Evolutionary conservation across 257 asterid genomes (phyloP).

Genomic region (Plantago major): DNA sequence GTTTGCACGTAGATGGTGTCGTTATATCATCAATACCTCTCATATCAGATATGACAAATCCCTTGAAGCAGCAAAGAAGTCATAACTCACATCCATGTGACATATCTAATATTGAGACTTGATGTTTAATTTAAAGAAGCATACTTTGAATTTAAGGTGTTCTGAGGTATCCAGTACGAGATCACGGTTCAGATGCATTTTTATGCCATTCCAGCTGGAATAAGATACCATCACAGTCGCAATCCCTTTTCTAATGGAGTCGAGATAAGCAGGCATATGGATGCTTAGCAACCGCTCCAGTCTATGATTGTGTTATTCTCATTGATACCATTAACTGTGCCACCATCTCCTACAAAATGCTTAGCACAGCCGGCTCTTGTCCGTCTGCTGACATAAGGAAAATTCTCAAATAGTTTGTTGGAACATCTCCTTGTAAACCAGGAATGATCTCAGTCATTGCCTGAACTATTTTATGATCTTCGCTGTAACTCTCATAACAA

Average conservation of each 20-base stretch:
- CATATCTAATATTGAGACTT: too few species aligned
- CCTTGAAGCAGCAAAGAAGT: slow-evolving; percentile 35
- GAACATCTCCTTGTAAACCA: slow-evolving; percentile 51
- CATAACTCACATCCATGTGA: too few species aligned
- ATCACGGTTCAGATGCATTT: slow-evolving; percentile 47
- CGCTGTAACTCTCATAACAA: slow-evolving; percentile 45
- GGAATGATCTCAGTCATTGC: slow-evolving; percentile 45
- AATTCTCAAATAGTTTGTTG: slow-evolving; percentile 31
- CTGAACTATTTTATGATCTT: slow-evolving; percentile 40
- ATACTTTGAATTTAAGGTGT: slow-evolving; percentile 47
- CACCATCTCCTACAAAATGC: slow-evolving; percentile 49
- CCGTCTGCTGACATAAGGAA: slow-evolving; percentile 37
- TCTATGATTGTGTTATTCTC: slow-evolving; percentile 40
- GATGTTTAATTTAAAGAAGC: neutral
- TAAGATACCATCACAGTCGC: slow-evolving; percentile 45
- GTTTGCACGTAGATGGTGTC: slow-evolving; percentile 43
- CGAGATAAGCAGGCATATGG: slow-evolving; percentile 52
- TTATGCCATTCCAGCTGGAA: slow-evolving; percentile 47
- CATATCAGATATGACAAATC: slow-evolving; percentile 73
- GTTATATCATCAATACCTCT: slow-evolving; percentile 65
- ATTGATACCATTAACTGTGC: slow-evolving; percentile 34
- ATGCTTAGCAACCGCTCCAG: slow-evolving; percentile 28
- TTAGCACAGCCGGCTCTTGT: slow-evolving; percentile 37
- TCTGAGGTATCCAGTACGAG: slow-evolving; percentile 42
- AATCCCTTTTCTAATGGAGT: slow-evolving; percentile 41